A percentile compares a stretch with the other conserved stretches of the same genome.
Conservation (phyloP, 108 stramenopile genomes). For the Poteriospumella lacustris region DNA sequence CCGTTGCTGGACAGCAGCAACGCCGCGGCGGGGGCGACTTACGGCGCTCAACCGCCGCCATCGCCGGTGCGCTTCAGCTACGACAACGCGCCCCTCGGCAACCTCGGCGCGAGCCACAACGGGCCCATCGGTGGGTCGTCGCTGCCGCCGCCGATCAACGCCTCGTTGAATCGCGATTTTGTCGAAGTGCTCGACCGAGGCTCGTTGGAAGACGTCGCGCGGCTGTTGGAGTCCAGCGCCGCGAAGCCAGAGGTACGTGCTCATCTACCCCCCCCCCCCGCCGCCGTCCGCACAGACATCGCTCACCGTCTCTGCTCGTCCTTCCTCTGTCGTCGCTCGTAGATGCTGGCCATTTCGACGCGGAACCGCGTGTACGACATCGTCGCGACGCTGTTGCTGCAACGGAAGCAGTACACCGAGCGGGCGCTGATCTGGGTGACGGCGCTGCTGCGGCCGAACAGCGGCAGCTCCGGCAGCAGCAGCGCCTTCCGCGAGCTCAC, state of each 20-base stretch:
- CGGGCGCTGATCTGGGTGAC: neutral
- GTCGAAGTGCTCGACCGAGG: slow-evolving; percentile 1
- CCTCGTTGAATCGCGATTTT: neutral
- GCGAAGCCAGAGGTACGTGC: neutral
- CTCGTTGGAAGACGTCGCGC: neutral
- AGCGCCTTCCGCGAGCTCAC: neutral
- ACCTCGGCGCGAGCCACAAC: neutral
- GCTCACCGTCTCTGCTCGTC: too few relatives aligned
- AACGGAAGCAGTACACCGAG: neutral
- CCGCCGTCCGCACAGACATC: too few relatives aligned
- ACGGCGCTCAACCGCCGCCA: too few relatives aligned
- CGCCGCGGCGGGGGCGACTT: too few relatives aligned
- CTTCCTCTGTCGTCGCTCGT: too few relatives aligned
- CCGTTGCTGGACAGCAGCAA: too few relatives aligned
- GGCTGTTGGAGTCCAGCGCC: neutral
- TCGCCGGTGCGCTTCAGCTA: too few relatives aligned
- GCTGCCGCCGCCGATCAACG: too few relatives aligned
- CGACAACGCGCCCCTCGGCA: neutral
- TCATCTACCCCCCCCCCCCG: too few relatives aligned
- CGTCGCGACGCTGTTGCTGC: neutral
- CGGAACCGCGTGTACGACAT: neutral
- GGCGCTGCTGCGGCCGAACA: neutral
- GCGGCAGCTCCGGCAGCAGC: neutral
- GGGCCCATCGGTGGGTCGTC: too few relatives aligned
- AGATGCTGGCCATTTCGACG: neutral